Evolutionary conservation across 2,329 filamentous ascomycete species (phyloP).

Genomic region (Colletotrichum truncatum): DNA sequence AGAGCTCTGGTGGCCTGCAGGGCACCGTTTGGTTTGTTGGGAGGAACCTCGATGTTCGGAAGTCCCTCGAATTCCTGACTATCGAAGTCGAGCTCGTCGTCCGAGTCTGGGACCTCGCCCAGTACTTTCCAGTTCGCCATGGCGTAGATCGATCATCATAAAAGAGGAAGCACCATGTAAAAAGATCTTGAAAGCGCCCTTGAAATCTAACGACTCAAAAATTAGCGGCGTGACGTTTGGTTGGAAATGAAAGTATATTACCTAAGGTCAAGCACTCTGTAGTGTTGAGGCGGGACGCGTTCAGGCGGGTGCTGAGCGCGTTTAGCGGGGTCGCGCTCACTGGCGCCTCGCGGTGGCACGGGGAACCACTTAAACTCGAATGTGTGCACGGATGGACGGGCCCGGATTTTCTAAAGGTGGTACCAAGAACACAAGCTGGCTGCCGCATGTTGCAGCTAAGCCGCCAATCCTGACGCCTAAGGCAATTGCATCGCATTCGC

Average conservation of each 20-base stretch:
- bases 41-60: constrained; percentile 4
- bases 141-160: constrained; percentile 33
- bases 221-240: background rate
- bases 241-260: constrained; percentile 9
- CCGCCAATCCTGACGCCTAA: background rate
- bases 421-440: constrained; percentile 10
- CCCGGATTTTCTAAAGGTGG: constrained; percentile 4
- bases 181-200: background rate
- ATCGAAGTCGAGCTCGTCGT: constrained; percentile 56
- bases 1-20: constrained; percentile 31
- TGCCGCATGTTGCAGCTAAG: background rate
- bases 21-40: background rate
- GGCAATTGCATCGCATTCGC: constrained; percentile 7
- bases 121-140: constrained; percentile 61
- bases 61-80: constrained; percentile 36
- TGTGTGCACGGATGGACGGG: constrained; percentile 12
- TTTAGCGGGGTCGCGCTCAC: constrained; percentile 23
- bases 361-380: constrained; percentile 19
- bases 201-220: background rate
- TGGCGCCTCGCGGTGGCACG: constrained; percentile 10
- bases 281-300: constrained; percentile 22
- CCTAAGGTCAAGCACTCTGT: background rate
- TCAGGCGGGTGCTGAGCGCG: constrained; percentile 17
- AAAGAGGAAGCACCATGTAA: constrained; percentile 7
- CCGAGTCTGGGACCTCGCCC: constrained; percentile 61